These are phyloP conservation scores for Megacollybia marginata DNA, from an alignment of 768 basidiomycete species.

Conservation along the genomic window DNA sequence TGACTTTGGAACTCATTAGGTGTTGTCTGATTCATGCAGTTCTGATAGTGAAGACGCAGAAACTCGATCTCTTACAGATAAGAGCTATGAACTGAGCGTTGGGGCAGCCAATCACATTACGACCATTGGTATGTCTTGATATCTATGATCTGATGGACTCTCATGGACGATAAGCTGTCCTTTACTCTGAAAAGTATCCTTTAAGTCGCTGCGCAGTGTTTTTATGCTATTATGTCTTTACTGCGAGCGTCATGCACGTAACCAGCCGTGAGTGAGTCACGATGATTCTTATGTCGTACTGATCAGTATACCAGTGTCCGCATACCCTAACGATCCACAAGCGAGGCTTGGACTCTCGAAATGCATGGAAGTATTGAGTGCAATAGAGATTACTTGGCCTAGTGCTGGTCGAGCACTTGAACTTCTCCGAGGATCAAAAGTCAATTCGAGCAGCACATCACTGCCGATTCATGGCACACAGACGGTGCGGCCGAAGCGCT, in stretches of 20 bases:
- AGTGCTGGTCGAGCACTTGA: constrained; percentile 68
- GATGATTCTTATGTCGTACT: background rate
- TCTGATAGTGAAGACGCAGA: constrained; percentile 45
- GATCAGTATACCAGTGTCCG: constrained; percentile 37
- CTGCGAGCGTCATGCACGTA: constrained; percentile 75
- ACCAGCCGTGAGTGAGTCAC: constrained; percentile 46
- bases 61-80: constrained; percentile 44
- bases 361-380: constrained; percentile 59
- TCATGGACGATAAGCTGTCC: constrained; percentile 29
- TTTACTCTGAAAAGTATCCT: constrained; percentile 58
- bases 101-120: constrained; percentile 77
- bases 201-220: constrained; percentile 61
- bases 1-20: background rate
- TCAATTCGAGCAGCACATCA: constrained; percentile 16
- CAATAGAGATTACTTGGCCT: constrained; percentile 70
- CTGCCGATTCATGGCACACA: background rate
- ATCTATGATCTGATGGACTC: background rate
- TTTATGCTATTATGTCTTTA: constrained; percentile 74
- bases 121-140: constrained; percentile 41
- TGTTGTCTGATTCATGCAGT: constrained; percentile 15
- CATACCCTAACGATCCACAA: constrained; percentile 63
- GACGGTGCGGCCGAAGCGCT: constrained; percentile 48
- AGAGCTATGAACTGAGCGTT: constrained; percentile 67
- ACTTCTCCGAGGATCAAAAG: constrained; percentile 60
- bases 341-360: constrained; percentile 54